These are phyloP conservation scores for Epipyxis sp. DNA, from an alignment of 108 stramenopile species.

Conservation along the genomic window DNA sequence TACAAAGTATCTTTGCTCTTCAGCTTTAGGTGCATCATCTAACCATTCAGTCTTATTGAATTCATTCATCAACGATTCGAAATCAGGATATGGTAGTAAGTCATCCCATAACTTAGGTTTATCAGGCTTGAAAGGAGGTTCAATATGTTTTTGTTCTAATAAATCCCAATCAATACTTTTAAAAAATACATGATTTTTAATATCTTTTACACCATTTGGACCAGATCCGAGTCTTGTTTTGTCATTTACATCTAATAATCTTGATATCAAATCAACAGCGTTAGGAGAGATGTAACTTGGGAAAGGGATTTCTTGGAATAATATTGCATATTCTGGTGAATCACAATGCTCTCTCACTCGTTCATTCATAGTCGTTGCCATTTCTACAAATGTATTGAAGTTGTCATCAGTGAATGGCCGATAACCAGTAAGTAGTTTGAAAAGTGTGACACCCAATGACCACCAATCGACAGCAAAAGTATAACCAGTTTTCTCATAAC, in stretches of 20 bases:
- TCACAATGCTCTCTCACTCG: slow-evolving; percentile 16
- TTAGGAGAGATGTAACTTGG: slow-evolving; percentile 37
- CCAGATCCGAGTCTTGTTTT: slow-evolving; percentile 41
- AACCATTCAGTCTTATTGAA: slow-evolving; percentile 42
- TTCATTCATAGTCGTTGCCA: slow-evolving; percentile 35
- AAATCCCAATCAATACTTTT: slow-evolving; percentile 46
- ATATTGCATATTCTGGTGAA: slow-evolving; percentile 40
- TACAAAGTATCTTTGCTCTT: slow-evolving; percentile 45
- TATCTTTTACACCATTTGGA: slow-evolving; percentile 32
- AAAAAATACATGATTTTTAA: slow-evolving; percentile 47
- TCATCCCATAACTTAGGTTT: slow-evolving; percentile 20
- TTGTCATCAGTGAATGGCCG: slow-evolving; percentile 50
- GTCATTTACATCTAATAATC: slow-evolving; percentile 39
- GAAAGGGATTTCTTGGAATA: slow-evolving; percentile 45
- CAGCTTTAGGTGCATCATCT: slow-evolving; percentile 29
- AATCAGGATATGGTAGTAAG: slow-evolving; percentile 35
- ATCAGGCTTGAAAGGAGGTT: slow-evolving; percentile 45
- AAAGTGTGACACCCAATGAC: slow-evolving; percentile 52
- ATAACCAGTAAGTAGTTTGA: slow-evolving; percentile 51
- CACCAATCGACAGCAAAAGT: slow-evolving; percentile 57
- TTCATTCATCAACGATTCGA: slow-evolving; percentile 50
- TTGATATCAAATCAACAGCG: slow-evolving; percentile 35
- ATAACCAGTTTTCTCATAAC: slow-evolving; percentile 44
- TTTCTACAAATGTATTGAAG: slow-evolving; percentile 34
- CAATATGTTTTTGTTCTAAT: slow-evolving; percentile 41